phyloP scores from a whole-genome alignment of 2,329 filamentous ascomycete species.

The Neoascochyta sp. region DNA sequence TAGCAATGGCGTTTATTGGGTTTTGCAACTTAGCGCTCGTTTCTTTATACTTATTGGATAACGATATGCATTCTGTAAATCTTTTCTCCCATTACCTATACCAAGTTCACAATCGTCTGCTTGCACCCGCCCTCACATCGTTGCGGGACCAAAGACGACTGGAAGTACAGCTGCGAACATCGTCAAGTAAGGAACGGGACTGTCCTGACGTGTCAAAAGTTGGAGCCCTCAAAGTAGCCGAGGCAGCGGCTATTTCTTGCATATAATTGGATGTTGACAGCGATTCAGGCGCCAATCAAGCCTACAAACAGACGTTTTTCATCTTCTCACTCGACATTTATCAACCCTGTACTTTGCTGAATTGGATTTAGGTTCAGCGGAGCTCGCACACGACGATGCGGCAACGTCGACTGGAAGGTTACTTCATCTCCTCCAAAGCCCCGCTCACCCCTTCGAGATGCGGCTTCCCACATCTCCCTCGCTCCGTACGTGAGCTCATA shows the following conservation, averaged over 20 bases:
- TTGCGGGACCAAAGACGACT: too few relatives aligned
- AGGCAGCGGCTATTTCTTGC: neutral
- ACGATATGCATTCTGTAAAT: too few relatives aligned
- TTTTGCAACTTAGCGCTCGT: too few relatives aligned
- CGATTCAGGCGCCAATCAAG: neutral
- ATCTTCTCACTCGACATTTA: too few relatives aligned
- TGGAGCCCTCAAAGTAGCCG: neutral
- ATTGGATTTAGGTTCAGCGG: neutral
- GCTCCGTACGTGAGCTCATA: slow-evolving; percentile 1
- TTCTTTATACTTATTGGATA: too few relatives aligned
- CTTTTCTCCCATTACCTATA: too few relatives aligned
- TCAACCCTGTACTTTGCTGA: neutral
- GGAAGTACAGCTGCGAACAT: too few relatives aligned
- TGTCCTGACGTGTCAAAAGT: neutral
- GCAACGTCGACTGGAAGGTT: slow-evolving; percentile 2
- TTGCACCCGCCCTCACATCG: too few relatives aligned
- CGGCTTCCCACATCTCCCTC: slow-evolving; percentile 4
- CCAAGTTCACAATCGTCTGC: too few relatives aligned
- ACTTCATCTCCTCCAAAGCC: neutral
- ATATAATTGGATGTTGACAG: neutral
- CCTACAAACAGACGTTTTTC: neutral
- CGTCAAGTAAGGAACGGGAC: neutral
- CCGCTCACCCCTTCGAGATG: neutral
- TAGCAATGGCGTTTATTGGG: too few relatives aligned
- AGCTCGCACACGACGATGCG: neutral